phyloP scores from a whole-genome alignment of 805 yeast species.

The Zygoascus ofunaensis region DNA sequence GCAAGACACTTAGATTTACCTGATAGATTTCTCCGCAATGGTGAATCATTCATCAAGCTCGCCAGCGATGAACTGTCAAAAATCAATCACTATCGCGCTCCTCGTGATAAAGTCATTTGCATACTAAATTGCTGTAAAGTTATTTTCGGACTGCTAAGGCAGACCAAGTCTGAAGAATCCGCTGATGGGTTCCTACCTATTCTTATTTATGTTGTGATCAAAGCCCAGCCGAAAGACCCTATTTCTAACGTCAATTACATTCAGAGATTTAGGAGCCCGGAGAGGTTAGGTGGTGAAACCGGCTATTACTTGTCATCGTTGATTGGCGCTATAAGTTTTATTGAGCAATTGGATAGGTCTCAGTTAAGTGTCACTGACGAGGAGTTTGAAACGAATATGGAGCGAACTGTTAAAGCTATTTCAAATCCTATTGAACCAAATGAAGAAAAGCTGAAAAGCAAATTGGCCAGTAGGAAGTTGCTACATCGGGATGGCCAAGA shows the following conservation, averaged over 20 bases:
- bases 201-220: conserved; percentile 66
- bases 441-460: background rate
- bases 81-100: conserved; percentile 78
- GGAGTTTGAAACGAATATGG: conserved; percentile 43
- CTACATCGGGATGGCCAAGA: conserved; percentile 5
- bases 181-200: conserved; percentile 95
- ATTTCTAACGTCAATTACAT: conserved; percentile 76
- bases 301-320: conserved; percentile 86
- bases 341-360: conserved; percentile 48
- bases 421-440: conserved; percentile 26
- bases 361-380: conserved; percentile 53
- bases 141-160: conserved; percentile 76
- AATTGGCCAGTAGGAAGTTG: background rate
- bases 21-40: conserved; percentile 37
- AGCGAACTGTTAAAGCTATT: conserved; percentile 33
- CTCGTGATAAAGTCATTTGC: conserved; percentile 89
- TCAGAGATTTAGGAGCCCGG: conserved; percentile 70
- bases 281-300: conserved; percentile 75
- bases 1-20: conserved; percentile 75
- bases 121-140: conserved; percentile 86
- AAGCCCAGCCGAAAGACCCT: conserved; percentile 55
- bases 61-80: conserved; percentile 70
- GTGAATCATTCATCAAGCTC: conserved; percentile 48
- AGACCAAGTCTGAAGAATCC: conserved; percentile 57
- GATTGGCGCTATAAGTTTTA: conserved; percentile 78